Evolutionary conservation across 495 filamentous ascomycete genomes (phyloP), one percentile per base, ranked within the genome.

Genomic region (Talaromyces nanjingensis): DNA sequence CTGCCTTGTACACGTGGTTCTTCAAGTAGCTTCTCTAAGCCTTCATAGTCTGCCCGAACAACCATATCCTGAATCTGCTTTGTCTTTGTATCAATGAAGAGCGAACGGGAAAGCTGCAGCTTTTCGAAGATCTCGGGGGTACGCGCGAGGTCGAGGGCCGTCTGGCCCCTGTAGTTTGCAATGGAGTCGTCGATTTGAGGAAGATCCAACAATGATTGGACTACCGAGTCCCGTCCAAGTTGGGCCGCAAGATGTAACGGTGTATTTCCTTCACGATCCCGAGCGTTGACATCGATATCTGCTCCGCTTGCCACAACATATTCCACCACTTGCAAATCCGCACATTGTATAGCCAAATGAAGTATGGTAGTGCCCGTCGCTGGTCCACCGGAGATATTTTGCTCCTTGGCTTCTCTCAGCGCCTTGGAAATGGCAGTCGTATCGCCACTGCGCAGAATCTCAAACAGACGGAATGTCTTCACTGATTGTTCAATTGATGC

Each of bases 341-440:
- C 96, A 69, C 94, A 98, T 72, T 98, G 94, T n/a, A 97, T 90
- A 27, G 94, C 93, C 59, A 98, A 79, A 73, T 98, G 96, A 16
- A 98, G 81, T 47, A 97, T 87, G 0, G 90, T 91, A 2, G 92
- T 94, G 45, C 93, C 91, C 49, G 92, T 90, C 18, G 93, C 65
- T 8, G 77, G 74, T 16, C 78, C 74, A 9, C 76, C 70, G 18
- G 27, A 24, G 24, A 14, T 6, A 59, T 29, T 37, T 27, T 72
- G 70, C 33, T 80, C 75, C 62, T 84, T 77, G 27, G 86, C 74
- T 68, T 96, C 91, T 63, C 88, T 87, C 65, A 97, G 89, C 8
- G 91, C 92, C 70, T 89, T 92, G 27, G 89, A 89, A 69, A 98
- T 97, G 4, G 91, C 91, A 22, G 86, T 89, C 2, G 91, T 94